These are phyloP conservation scores for Gelatoporia subvermispora DNA, from an alignment of 768 basidiomycete species.

Conservation along the genomic window DNA sequence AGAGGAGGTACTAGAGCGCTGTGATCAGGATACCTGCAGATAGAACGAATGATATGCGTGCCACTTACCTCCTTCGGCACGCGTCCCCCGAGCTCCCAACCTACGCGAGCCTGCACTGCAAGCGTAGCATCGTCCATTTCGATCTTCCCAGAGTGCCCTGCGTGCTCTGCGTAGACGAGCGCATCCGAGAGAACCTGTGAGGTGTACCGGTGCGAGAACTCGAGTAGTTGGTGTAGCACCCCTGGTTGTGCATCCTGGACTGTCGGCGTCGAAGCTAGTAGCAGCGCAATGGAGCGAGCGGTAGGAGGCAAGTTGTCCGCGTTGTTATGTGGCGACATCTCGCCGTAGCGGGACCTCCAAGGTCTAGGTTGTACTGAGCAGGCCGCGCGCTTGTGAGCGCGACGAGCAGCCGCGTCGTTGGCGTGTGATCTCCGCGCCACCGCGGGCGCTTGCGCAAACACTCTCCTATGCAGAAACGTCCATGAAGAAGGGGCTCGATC, in stretches of 20 bases:
- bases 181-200: slow-evolving; percentile 81
- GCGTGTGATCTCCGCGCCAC: too few relatives aligned
- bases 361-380: too few relatives aligned
- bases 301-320: slow-evolving; percentile 78
- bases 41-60: neutral
- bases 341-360: too few relatives aligned
- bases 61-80: slow-evolving; percentile 78
- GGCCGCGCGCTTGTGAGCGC: too few relatives aligned
- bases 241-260: slow-evolving; percentile 85
- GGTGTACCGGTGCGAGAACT: slow-evolving; percentile 83
- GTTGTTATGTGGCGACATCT: slow-evolving; percentile 39
- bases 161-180: slow-evolving; percentile 84
- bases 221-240: slow-evolving; percentile 81
- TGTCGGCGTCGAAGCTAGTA: slow-evolving; percentile 77
- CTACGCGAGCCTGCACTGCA: slow-evolving; percentile 83
- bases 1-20: slow-evolving; percentile 57
- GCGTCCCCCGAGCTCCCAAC: slow-evolving; percentile 88
- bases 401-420: too few relatives aligned
- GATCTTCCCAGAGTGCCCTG: slow-evolving; percentile 69
- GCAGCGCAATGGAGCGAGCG: slow-evolving; percentile 76
- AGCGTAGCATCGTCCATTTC: slow-evolving; percentile 80
- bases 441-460: too few relatives aligned
- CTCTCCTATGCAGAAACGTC: too few relatives aligned
- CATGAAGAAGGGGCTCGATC: too few relatives aligned
- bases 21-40: neutral